Percentiles rank a stretch among this genome's conserved stretches.
These are phyloP conservation scores for Tetrapyrgos nigripes DNA, from an alignment of 1,284 basidiomycete species.

Conservation along the genomic window DNA sequence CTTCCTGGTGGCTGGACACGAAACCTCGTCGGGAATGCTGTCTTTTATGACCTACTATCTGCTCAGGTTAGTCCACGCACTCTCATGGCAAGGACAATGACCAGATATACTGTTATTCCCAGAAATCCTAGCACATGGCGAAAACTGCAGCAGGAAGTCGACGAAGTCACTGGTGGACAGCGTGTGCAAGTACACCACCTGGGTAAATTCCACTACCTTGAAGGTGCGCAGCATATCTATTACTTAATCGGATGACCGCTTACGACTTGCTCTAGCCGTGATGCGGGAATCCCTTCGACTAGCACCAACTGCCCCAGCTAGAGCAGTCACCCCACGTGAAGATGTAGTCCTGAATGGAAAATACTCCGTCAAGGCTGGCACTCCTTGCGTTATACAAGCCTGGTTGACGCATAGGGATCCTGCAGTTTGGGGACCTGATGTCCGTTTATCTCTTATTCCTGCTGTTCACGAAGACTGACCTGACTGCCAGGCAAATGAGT, in stretches of 20 bases:
- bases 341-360: constrained; percentile 49
- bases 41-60: constrained; percentile 16
- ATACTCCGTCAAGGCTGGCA: constrained; percentile 45
- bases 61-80: constrained; percentile 5
- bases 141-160: constrained; percentile 53
- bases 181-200: constrained; percentile 45
- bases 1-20: constrained; percentile 62
- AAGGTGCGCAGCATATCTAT: constrained; percentile 30
- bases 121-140: constrained; percentile 36
- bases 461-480: no score
- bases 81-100: no score
- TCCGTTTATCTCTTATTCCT: constrained; percentile 35
- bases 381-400: constrained; percentile 37
- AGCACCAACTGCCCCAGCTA: constrained; percentile 46
- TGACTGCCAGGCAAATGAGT: constrained; percentile 6
- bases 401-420: constrained; percentile 49
- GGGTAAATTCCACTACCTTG: constrained; percentile 49
- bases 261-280: constrained; percentile 36
- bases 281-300: constrained; percentile 56
- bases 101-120: neutral
- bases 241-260: neutral
- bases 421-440: constrained; percentile 56
- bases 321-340: constrained; percentile 39
- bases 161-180: constrained; percentile 46
- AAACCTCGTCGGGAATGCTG: constrained; percentile 42